A percentile compares a stretch with the other conserved stretches of the same genome.
These are phyloP conservation scores for Pichia paraexigua DNA, from an alignment of 805 yeast genomes.

Conservation along the genomic window DNA sequence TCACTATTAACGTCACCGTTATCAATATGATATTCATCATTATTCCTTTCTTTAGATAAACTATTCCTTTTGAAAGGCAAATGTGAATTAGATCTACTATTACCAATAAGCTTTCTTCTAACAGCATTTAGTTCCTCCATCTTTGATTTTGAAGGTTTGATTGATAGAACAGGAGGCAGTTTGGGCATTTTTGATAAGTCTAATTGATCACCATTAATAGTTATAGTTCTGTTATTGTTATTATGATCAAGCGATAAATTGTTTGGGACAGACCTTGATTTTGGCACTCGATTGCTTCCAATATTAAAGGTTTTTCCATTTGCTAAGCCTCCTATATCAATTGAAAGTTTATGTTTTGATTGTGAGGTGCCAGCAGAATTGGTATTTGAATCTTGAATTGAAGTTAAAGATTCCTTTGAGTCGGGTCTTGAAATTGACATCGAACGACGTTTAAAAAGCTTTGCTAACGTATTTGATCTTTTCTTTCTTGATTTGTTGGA, in stretches of 20 bases:
- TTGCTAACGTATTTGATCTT: conserved; percentile 1
- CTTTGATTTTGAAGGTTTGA: not conserved
- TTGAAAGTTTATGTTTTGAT: not conserved
- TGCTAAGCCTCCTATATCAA: not conserved
- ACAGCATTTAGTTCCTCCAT: conserved; percentile 5
- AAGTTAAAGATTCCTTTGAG: not conserved
- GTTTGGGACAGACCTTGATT: conserved; percentile 9
- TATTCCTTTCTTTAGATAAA: not conserved
- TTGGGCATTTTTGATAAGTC: conserved; percentile 4
- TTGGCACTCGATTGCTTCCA: not conserved
- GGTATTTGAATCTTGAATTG: not conserved
- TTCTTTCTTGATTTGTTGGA: not conserved
- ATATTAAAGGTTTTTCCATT: not conserved
- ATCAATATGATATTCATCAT: not conserved
- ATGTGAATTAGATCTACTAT: not conserved
- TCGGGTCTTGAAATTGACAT: not conserved
- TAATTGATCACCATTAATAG: not conserved
- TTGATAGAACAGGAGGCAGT: conserved; percentile 3
- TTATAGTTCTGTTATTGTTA: not conserved
- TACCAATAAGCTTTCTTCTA: conserved; percentile 8
- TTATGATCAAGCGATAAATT: not conserved
- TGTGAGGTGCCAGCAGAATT: not conserved
- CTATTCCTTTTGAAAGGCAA: not conserved
- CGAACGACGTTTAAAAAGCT: conserved; percentile 5
- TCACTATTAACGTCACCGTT: not conserved